Evolutionary conservation across 2,329 filamentous ascomycete species (phyloP), one percentile per base, ranked within the genome.

Genomic region (Aureobasidium zeae): DNA sequence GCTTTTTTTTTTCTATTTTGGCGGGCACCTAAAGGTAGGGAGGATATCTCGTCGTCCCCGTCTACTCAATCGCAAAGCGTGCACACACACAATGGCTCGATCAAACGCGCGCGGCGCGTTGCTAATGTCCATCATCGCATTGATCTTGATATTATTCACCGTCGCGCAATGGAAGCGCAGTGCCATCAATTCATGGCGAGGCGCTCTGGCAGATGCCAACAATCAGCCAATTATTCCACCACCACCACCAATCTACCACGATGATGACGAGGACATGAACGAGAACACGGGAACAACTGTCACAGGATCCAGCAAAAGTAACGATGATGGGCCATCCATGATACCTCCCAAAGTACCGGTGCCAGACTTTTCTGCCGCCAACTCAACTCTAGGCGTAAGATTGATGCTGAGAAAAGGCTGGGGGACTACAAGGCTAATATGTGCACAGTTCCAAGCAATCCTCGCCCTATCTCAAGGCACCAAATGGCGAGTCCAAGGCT

Each of bases 401-500:
- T 12, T 16, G 10, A 7, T 12, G 17, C 11, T 12, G 8, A n/a
- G 28, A 24, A 11, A 13, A 12, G 19, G 20, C 7, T 17, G 6
- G 12, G 7, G 4, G 3, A 39, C 9, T 5, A 20, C 4, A 21
- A 10, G 9, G 13, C 35, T 45, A 28, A 45, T 30, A 22, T 10
- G 10, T 2, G 4, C 5, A 8, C n/a, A 47, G 45, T 47, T 47
- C 33, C 39, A 44, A 22, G 39, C 39, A 19, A 53, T 64, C 33
- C 43, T 64, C 17, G 55, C 55, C 8, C 51, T 64, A 5, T 62
- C 61, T 10, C 48, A 46, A 24, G 50, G 54, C 10, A 57, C 58
- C 2, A 60, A 56, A 48, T 65, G 62, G 63, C 56, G 63, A 8
- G 61, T 58, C 3, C 51, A 58, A 22, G 62, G 62, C 2, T 56